Base-by-base conservation (phyloP, 2,329 filamentous ascomycete genomes). In the Laburnicola sp. region DNA sequence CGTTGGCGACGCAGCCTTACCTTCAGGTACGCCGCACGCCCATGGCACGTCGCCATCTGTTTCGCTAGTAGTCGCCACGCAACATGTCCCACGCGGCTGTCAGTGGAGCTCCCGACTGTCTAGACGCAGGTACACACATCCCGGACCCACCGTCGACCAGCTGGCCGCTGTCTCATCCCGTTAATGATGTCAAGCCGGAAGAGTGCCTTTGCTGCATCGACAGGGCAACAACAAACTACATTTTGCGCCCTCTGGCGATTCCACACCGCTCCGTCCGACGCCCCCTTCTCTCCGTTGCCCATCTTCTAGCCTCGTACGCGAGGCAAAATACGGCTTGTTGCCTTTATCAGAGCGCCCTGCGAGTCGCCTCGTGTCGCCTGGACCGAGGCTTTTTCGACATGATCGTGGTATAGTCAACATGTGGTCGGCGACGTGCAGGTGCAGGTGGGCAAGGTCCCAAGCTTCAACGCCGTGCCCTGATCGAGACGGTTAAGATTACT, bases 41-140 rank as follows among this genome's bases (percentile, higher is more conserved):
- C 28, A 23, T 58, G 51, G 57, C 59, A 50, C 45, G 46, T 62
- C 51, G 27, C 58, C 61, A 52, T 53, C 54, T 60, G 57, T 63
- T 53, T 57, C 58, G 53, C 56, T 54, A 46, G 46, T 16, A 54
- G 41, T 50, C 52, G 57, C 57, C 58, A 60, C 55, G 53, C 59
- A 57, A 30, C 50, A 48, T 48, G 43, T 48, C 48, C 47, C 34
- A 28, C 43, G 41, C 45, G 49, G 46, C 56, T 51, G 59, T 43
- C 32, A 36, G 51, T 50, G 52, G 58, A 16, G 45, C 36, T 42
- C 45, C 41, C 27, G 42, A 51, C 53, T 35, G 26, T 6, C 5
- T 35, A 40, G 26, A 69, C 58, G 65, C 65, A 70, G 65, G 65
- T 64, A 69, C 66, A 55, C 34, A 48, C 34, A 31, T 16, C 16